Evolutionary conservation across 352 stramenopile species (phyloP).

Genomic region (Phytophthora colocasiae): DNA sequence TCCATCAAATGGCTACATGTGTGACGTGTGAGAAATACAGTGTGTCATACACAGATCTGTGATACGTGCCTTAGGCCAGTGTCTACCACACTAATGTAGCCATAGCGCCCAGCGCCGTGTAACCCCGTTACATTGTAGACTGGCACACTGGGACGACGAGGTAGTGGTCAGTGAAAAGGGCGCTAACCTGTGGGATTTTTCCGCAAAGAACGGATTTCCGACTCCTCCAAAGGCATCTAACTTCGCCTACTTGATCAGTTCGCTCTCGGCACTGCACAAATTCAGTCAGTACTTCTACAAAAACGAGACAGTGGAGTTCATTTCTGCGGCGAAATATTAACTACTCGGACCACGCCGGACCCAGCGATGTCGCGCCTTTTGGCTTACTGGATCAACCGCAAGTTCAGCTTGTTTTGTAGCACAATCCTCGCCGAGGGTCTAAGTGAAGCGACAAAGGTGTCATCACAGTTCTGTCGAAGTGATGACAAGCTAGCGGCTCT

Average conservation of each 20-base stretch:
- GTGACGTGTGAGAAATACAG: no score
- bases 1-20: no score
- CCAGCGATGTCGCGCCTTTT: conserved; percentile 1
- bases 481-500: no score
- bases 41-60: no score
- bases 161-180: conserved; percentile 1
- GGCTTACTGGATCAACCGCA: conserved; percentile 17
- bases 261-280: not conserved
- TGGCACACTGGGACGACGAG: conserved; percentile 1
- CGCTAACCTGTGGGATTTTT: conserved; percentile 24
- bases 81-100: no score
- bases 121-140: no score
- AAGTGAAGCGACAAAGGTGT: no score
- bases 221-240: not conserved
- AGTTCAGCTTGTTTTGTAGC: conserved; percentile 20
- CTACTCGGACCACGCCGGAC: conserved; percentile 8
- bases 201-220: not conserved
- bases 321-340: not conserved
- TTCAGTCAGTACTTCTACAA: conserved; percentile 23
- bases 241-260: conserved; percentile 4
- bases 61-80: no score
- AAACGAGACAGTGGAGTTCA: conserved; percentile 2
- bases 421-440: no score
- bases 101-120: no score
- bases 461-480: no score